Conservation (phyloP, 2,329 filamentous ascomycete genomes). For the Nemania diffusa region DNA sequence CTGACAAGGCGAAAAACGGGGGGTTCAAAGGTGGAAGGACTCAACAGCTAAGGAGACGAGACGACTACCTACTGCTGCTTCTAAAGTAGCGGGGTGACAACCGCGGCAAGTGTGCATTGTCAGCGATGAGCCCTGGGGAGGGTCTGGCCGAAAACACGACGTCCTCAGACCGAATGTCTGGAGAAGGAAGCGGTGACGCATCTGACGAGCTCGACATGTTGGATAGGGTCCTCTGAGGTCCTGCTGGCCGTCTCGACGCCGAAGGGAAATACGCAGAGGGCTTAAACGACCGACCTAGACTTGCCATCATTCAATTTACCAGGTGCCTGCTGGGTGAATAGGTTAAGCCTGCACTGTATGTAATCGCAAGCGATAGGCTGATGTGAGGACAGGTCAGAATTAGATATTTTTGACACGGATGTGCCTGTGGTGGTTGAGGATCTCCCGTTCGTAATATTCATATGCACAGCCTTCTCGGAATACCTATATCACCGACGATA, state of each 20-base stretch:
- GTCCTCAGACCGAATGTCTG: constrained; percentile 48
- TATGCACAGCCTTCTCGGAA: constrained; percentile 22
- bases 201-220: constrained; percentile 61
- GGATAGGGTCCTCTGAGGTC: constrained; percentile 57
- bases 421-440: constrained; percentile 4
- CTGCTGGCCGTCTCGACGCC: constrained; percentile 56
- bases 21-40: background rate
- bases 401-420: constrained; percentile 1
- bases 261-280: constrained; percentile 57
- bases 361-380: constrained; percentile 17
- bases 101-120: constrained; percentile 32
- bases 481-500: background rate
- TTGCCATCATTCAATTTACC: constrained; percentile 55
- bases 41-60: constrained; percentile 20
- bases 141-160: constrained; percentile 52
- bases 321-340: background rate
- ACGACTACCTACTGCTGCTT: constrained; percentile 35
- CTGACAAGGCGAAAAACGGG: background rate
- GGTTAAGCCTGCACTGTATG: constrained; percentile 11
- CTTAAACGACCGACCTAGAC: constrained; percentile 61
- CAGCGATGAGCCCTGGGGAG: constrained; percentile 44
- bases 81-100: constrained; percentile 39
- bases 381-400: background rate
- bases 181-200: constrained; percentile 52
- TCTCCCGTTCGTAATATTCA: constrained; percentile 11